Percentiles rank a stretch among this genome's conserved stretches.
Conservation (phyloP, 2,329 filamentous ascomycete species). For the Ramularia endophylla region DNA sequence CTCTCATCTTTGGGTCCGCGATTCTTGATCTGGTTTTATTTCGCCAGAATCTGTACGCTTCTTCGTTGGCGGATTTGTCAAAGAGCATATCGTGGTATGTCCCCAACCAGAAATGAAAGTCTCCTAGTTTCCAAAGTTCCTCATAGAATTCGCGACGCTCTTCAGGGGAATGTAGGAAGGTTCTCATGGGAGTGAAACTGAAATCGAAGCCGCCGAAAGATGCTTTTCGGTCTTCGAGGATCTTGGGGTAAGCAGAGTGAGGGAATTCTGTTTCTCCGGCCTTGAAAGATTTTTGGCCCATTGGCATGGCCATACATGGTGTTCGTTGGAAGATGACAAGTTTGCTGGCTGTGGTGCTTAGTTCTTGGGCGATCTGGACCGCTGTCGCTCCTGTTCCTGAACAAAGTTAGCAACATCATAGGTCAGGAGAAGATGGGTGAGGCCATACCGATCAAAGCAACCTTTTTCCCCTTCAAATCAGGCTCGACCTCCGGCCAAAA, state of each 20-base stretch:
- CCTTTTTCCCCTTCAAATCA: conserved; percentile 29
- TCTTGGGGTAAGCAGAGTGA: conserved; percentile 33
- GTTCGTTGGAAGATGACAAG: conserved; percentile 60
- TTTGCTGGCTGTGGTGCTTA: conserved; percentile 14
- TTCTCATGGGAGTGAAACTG: conserved; percentile 27
- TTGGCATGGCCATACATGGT: conserved; percentile 50
- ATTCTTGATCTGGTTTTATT: conserved; percentile 28
- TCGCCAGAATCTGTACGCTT: conserved; percentile 45
- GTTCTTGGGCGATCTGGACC: conserved; percentile 31
- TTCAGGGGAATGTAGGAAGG: conserved; percentile 4
- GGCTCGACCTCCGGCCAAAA: conserved; percentile 27
- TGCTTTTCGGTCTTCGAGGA: conserved; percentile 46
- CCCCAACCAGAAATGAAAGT: conserved; percentile 34
- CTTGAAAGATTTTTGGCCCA: conserved; percentile 28
- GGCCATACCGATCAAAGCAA: conserved; percentile 39
- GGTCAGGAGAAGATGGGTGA: too few species aligned
- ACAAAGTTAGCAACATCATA: too few species aligned
- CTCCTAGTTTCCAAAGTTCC: conserved; percentile 7
- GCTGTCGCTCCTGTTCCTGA: conserved; percentile 37
- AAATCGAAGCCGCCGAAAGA: conserved; percentile 34
- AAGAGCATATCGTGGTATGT: conserved; percentile 34
- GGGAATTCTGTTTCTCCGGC: not conserved
- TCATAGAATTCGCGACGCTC: conserved; percentile 5
- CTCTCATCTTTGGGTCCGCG: conserved; percentile 50
- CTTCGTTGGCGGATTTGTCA: conserved; percentile 46